A percentile compares a stretch with the other conserved stretches of the same genome.
Evolutionary conservation across 1,284 basidiomycete species (phyloP).

Genomic region (Mrakiaceae sp.): DNA sequence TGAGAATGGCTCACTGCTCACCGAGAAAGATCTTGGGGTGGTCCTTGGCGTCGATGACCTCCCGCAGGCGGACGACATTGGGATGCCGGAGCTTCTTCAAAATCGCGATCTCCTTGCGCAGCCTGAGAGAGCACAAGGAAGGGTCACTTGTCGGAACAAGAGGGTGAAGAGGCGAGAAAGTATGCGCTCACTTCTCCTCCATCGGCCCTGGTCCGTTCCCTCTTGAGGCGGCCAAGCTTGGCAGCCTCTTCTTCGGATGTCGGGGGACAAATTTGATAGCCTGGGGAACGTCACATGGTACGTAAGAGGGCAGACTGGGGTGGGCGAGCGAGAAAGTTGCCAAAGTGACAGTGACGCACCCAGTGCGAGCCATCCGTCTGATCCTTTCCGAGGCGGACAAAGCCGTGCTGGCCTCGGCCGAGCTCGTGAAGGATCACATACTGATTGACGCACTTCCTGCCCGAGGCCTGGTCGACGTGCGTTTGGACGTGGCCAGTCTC

Average conservation of each 20-base stretch:
- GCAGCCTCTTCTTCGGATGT: constrained; percentile 51
- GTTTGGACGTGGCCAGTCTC: constrained; percentile 46
- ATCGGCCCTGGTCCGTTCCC: constrained; percentile 13
- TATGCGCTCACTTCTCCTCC: constrained; percentile 18
- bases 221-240: constrained; percentile 36
- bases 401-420: constrained; percentile 69
- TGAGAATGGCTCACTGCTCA: constrained; percentile 36
- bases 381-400: constrained; percentile 61
- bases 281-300: constrained; percentile 36
- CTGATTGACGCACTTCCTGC: constrained; percentile 57
- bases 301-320: not conserved
- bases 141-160: constrained; percentile 29
- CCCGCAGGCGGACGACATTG: constrained; percentile 80
- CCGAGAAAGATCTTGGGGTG: constrained; percentile 88
- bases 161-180: not conserved
- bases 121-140: constrained; percentile 28
- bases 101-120: constrained; percentile 84
- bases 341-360: constrained; percentile 11
- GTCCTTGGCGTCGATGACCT: constrained; percentile 90
- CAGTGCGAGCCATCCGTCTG: constrained; percentile 28
- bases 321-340: not conserved
- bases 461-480: constrained; percentile 32
- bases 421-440: constrained; percentile 57
- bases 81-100: constrained; percentile 93
- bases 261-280: constrained; percentile 73